Base-by-base conservation (phyloP, 208 protist species). In the Trypanosoma rangeli region DNA sequence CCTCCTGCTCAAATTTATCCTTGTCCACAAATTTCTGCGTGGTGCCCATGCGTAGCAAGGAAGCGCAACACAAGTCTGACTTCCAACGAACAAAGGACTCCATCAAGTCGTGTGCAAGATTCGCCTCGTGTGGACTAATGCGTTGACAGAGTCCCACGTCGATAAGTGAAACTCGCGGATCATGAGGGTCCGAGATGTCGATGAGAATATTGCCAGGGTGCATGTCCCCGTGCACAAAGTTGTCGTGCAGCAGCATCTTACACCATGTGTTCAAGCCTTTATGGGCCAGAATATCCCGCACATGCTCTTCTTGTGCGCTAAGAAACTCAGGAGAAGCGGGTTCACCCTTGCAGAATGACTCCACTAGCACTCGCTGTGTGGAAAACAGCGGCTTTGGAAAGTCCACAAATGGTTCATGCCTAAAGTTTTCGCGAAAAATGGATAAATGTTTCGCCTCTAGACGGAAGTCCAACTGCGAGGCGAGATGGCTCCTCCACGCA, bases 151-250 rank as follows among this genome's bases (percentile, higher is more conserved):
- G 80, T 22, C 92, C 92, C 0, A 93, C 90, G 61, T 97, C 92
- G 56, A 97, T 94, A 56, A 97, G 80, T 18, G 85, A 91, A 13
- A 95, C 81, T 59, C 60, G 80, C 48, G 92, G 92, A 22, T 87
- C 73, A 68, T 94, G 87, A 33, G 79, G 75, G 67, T 96, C 84
- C 5, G 80, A 78, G 58, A 70, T 79, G 68, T 96, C 88, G 58
- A 97, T 94, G 26, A 97, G 69, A 52, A 97, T 95, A 78, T 97
- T 97, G 53, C 93, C 93, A 5, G 93, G 93, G 73, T 97, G 93
- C 91, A 97, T 94, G 58, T 97, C 93, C 13, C 90, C 93, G 75
- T 97, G 93, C 18, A 96, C 90, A 70, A 95, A 97, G 80, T 94
- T 94, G 68, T 97, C 93, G 29, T 84, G 86, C 50, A 97, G 76